Percentiles rank a stretch among this genome's conserved stretches.
Conservation (phyloP, 495 filamentous ascomycete species). For the Xylaria bambusicola region DNA sequence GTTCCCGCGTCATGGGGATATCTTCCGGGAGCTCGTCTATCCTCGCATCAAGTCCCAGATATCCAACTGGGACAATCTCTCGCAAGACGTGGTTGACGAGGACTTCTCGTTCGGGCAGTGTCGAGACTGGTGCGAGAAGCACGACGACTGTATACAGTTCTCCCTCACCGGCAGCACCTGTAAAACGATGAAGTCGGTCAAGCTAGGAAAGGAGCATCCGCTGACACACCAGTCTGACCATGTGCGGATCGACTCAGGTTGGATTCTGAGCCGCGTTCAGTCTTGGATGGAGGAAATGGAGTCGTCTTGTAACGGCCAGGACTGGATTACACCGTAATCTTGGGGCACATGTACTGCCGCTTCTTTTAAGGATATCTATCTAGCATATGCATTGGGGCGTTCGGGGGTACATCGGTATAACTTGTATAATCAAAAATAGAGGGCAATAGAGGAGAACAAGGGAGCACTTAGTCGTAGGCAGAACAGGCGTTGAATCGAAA, state of each 20-base stretch:
- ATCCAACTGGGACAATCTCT: slow-evolving; percentile 42
- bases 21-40: slow-evolving; percentile 36
- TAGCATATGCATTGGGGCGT: neutral
- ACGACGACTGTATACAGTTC: slow-evolving; percentile 39
- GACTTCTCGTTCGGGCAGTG: slow-evolving; percentile 29
- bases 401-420: neutral
- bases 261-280: neutral
- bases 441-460: slow-evolving; percentile 17
- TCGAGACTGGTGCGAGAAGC: slow-evolving; percentile 32
- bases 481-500: no score
- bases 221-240: neutral
- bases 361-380: neutral
- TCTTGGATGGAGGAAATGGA: slow-evolving; percentile 4
- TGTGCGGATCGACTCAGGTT: slow-evolving; percentile 6
- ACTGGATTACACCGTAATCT: slow-evolving; percentile 9
- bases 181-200: slow-evolving; percentile 25
- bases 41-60: slow-evolving; percentile 21
- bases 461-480: neutral
- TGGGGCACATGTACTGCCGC: neutral
- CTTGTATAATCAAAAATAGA: neutral
- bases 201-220: neutral
- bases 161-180: slow-evolving; percentile 29
- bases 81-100: slow-evolving; percentile 21
- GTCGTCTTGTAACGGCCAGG: neutral
- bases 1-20: slow-evolving; percentile 25